Evolutionary conservation across 2,329 filamentous ascomycete species (phyloP).

Genomic region (Fusarium chaquense): DNA sequence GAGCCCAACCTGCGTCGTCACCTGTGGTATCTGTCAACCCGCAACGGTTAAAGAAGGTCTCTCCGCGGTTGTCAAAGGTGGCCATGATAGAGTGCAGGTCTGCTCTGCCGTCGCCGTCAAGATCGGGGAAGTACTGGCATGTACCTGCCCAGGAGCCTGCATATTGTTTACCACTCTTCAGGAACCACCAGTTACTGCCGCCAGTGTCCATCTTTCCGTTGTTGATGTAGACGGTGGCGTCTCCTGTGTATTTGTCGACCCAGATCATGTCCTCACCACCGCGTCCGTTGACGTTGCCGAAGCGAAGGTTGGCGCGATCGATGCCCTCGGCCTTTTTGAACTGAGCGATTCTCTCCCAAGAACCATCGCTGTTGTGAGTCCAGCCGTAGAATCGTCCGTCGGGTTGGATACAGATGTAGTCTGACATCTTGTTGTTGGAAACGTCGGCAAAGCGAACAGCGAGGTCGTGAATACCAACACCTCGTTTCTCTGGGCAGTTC

Average conservation of each 20-base stretch:
- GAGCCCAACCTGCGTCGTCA: conserved; percentile 3
- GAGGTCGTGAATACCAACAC: conserved; percentile 1
- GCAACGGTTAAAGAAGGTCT: not conserved
- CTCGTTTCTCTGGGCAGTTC: conserved; percentile 3
- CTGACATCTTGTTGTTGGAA: conserved; percentile 28
- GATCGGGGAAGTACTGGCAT: conserved; percentile 13
- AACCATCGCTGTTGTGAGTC: conserved; percentile 10
- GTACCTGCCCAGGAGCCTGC: not conserved
- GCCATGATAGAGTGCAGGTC: conserved; percentile 5
- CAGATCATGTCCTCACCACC: conserved; percentile 25
- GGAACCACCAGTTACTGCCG: conserved; percentile 5
- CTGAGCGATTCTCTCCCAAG: conserved; percentile 10
- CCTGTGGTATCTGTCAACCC: not conserved
- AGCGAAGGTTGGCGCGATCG: conserved; percentile 28
- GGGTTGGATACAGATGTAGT: conserved; percentile 17
- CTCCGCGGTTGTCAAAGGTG: not conserved
- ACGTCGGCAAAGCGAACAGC: conserved; percentile 47
- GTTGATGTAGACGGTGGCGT: conserved; percentile 10
- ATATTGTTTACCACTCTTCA: conserved; percentile 24
- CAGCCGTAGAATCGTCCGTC: conserved; percentile 12
- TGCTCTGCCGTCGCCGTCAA: conserved; percentile 2
- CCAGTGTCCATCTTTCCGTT: conserved; percentile 13
- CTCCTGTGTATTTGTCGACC: conserved; percentile 29
- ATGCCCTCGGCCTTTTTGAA: conserved; percentile 12
- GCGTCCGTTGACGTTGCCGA: conserved; percentile 12